Evolutionary conservation across 1,284 basidiomycete genomes (phyloP), one percentile per base, ranked within the genome.

Genomic region (Leccinum fuscescens): DNA sequence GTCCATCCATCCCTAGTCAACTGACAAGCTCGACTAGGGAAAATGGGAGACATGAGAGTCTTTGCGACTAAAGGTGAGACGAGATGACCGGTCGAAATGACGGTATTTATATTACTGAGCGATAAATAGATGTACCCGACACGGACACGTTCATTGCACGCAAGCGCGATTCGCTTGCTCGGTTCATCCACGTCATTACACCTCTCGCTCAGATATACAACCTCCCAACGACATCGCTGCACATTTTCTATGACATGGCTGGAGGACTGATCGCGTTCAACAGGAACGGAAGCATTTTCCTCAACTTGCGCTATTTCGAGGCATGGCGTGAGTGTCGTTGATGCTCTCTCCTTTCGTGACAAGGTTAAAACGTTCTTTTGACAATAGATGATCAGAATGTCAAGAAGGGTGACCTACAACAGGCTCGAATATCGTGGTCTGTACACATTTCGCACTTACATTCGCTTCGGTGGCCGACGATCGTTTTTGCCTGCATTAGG

Each of bases 221-320:
- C 50, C 79, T 93, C 29, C 85, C 89, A 0, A 78, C 86, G 15
- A 78, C 83, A 0, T 90, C 89, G 58, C 69, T 98, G 64, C 92
- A 96, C 68, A 83, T 99, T 3, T 98, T 98, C 73, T 90, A 88
- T 74, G 95, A 99, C 70, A 71, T 81, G 9, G 77, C 79, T 6
- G 95, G 96, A 1, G 90, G 88, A 1, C 78, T 90, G 17, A 97
- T 98, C 62, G 96, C 96, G 0, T 98, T 98, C 80, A 99, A 98
- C 74, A 82, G 94, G 31, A 88, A 86, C 56, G 94, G 93, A 3
- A 90, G 90, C 61, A 81, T 99, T 31, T 98, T 94, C 77, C 79
- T 98, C 65, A 98, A 98, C 72, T 77, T 96, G 27, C 82, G 93
- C 42, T 97, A 90, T 72, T 96, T 88, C 65, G 82, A 91, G 69